These are phyloP conservation scores for Aspergillus novoparasiticus DNA, from an alignment of 2,329 filamentous ascomycete genomes.

Conservation along the genomic window DNA sequence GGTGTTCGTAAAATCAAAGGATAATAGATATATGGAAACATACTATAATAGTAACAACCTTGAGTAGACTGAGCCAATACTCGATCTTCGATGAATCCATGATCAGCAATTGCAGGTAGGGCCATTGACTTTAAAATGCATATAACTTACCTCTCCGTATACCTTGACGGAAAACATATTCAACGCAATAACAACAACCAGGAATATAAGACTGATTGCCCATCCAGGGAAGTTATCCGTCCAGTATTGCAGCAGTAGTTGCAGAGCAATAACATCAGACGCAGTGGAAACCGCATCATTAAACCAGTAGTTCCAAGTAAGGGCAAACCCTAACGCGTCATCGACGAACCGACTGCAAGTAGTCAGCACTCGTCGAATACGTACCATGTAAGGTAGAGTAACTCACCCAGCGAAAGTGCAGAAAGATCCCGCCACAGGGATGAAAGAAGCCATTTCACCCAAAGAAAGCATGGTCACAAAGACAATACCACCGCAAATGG, in stretches of 20 bases:
- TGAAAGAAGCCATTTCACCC: conserved; percentile 63
- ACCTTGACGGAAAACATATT: conserved; percentile 57
- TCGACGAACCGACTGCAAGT: conserved; percentile 44
- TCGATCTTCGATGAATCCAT: conserved; percentile 31
- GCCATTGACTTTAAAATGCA: background rate
- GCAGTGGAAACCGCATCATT: conserved; percentile 65
- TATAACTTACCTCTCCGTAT: conserved; percentile 54
- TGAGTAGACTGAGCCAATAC: conserved; percentile 46
- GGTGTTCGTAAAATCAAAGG: conserved; percentile 37
- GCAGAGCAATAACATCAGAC: conserved; percentile 61
- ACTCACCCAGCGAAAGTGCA: conserved; percentile 57
- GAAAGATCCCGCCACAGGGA: conserved; percentile 58
- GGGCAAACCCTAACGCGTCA: conserved; percentile 47
- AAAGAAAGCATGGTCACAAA: conserved; percentile 62
- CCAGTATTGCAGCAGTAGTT: conserved; percentile 65
- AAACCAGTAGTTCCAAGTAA: conserved; percentile 60
- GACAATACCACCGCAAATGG: conserved; percentile 60
- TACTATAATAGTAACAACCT: conserved; percentile 46
- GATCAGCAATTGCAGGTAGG: conserved; percentile 2
- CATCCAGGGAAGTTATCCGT: conserved; percentile 64
- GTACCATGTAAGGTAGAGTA: background rate
- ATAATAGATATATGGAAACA: conserved; percentile 15
- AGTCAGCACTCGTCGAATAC: background rate
- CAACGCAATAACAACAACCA: conserved; percentile 56
- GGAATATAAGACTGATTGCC: conserved; percentile 65